Conservation (phyloP, 2,329 filamentous ascomycete genomes). For the Clarireedia sp. region DNA sequence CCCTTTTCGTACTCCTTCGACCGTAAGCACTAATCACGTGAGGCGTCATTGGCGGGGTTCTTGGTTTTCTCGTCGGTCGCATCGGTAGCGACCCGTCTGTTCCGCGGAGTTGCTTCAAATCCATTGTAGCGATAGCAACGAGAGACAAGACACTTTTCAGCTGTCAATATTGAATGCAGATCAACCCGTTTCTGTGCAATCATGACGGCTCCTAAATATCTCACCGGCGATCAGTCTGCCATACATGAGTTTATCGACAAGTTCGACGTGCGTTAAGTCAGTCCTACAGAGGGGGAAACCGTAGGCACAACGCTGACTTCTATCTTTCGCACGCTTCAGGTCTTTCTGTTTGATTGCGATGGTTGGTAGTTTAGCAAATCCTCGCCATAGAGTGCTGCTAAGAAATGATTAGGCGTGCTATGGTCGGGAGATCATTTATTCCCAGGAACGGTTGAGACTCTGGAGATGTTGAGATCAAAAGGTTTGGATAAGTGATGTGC, state of each 20-base stretch:
- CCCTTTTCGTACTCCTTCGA: not conserved
- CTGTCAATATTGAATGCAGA: not conserved
- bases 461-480: conserved; percentile 73
- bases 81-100: not conserved
- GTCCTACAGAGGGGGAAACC: conserved; percentile 9
- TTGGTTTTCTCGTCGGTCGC: not conserved
- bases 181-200: not conserved
- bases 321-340: conserved; percentile 39
- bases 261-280: conserved; percentile 70
- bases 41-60: not conserved
- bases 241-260: conserved; percentile 78
- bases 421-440: conserved; percentile 95
- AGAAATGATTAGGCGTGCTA: conserved; percentile 60
- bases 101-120: not conserved
- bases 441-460: conserved; percentile 73
- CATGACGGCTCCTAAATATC: conserved; percentile 42
- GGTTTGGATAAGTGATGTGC: conserved; percentile 35
- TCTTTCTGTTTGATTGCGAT: conserved; percentile 95
- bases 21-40: not conserved
- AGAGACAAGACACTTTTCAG: not conserved
- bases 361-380: conserved; percentile 46
- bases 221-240: conserved; percentile 70
- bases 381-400: not conserved
- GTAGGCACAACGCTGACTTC: conserved; percentile 15
- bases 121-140: not conserved